phyloP scores from a whole-genome alignment of 1,284 basidiomycete genomes.

The Naganishia cerealis region DNA sequence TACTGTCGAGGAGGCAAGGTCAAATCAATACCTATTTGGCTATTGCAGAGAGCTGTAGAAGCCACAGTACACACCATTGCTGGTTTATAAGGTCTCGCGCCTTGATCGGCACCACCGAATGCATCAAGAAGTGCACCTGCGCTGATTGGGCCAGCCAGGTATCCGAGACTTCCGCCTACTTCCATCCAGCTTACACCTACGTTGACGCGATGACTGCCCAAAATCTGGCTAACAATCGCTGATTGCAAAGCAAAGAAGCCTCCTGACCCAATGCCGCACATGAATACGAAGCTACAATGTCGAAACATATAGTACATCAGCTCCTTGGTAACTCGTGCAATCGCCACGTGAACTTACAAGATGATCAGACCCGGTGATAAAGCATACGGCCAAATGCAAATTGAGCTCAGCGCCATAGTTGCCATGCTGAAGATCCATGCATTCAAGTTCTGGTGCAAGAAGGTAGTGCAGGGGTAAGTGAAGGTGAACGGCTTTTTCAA shows the following conservation, averaged over 20 bases:
- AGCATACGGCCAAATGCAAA: slow-evolving; percentile 36
- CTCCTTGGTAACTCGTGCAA: background rate
- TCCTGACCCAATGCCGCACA: slow-evolving; percentile 37
- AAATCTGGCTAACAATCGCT: slow-evolving; percentile 34
- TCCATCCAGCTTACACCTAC: slow-evolving; percentile 36
- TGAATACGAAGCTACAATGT: slow-evolving; percentile 32
- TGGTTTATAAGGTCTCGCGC: slow-evolving; percentile 35
- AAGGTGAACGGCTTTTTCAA: background rate
- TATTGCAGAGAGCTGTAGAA: background rate
- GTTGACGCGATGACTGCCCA: slow-evolving; percentile 34
- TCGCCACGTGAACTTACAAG: slow-evolving; percentile 16
- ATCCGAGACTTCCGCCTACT: slow-evolving; percentile 34
- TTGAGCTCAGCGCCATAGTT: slow-evolving; percentile 31
- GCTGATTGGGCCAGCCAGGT: slow-evolving; percentile 36
- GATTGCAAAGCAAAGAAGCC: slow-evolving; percentile 38
- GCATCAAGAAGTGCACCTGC: slow-evolving; percentile 37
- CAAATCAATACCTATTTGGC: background rate
- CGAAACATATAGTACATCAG: background rate
- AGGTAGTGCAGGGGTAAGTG: background rate
- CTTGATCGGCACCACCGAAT: slow-evolving; percentile 34
- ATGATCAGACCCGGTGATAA: slow-evolving; percentile 29
- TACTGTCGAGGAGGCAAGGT: background rate
- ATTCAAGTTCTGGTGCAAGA: slow-evolving; percentile 30
- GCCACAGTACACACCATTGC: slow-evolving; percentile 33
- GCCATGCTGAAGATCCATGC: slow-evolving; percentile 34